Conservation (phyloP, 176 grass and related monocot species). For the Oryza coarctata region DNA sequence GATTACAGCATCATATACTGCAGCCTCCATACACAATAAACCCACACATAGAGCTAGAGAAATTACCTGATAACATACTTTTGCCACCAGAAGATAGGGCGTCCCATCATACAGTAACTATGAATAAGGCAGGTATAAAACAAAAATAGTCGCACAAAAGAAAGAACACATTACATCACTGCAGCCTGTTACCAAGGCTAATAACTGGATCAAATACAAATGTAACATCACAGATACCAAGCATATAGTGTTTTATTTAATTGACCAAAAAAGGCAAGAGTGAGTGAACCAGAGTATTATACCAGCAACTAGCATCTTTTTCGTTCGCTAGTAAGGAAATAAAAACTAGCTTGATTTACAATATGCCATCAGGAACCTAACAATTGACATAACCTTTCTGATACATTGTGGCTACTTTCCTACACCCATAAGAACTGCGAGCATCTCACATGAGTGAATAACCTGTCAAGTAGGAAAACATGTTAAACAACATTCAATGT, state of each 20-base stretch:
- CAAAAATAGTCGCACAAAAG: not conserved
- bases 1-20: not conserved
- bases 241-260: not conserved
- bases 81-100: conserved; percentile 8
- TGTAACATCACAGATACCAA: not conserved
- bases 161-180: not conserved
- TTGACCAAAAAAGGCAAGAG: not conserved
- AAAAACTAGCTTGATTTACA: conserved; percentile 32
- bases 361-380: conserved; percentile 17
- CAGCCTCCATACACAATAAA: conserved; percentile 20
- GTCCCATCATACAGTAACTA: not conserved
- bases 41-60: not conserved
- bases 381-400: not conserved
- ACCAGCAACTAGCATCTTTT: conserved; percentile 5
- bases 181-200: not conserved
- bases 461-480: conserved; percentile 37
- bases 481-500: conserved; percentile 19
- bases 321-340: conserved; percentile 25
- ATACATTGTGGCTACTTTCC: conserved; percentile 3
- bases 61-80: not conserved
- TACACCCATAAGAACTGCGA: not conserved
- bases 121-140: not conserved
- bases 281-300: not conserved
- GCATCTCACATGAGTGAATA: not conserved
- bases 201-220: conserved; percentile 14